These are phyloP conservation scores for Penicillium simplicissimum DNA, from an alignment of 495 filamentous ascomycete genomes.

Conservation along the genomic window DNA sequence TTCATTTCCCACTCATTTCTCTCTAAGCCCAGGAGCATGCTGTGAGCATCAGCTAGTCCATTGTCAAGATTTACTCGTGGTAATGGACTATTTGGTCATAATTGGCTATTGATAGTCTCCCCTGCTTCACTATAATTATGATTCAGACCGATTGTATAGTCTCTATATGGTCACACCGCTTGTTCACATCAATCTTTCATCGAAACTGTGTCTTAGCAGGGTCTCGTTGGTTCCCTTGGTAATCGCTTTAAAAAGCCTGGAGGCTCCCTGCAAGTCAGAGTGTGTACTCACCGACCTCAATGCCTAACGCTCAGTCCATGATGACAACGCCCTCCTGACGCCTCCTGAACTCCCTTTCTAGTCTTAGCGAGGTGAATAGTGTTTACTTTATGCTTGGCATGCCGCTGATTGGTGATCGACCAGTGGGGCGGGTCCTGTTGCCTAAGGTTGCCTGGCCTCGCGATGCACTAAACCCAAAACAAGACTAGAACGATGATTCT, in stretches of 20 bases:
- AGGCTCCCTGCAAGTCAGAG: neutral
- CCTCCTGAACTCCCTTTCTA: neutral
- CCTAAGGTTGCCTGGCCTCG: slow-evolving; percentile 4
- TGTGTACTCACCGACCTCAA: neutral
- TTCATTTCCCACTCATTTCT: no score
- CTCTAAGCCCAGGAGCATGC: no score
- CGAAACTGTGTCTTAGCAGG: neutral
- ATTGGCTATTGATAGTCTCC: no score
- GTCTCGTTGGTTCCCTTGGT: no score
- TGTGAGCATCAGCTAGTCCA: no score
- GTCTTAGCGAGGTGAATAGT: neutral
- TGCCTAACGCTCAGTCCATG: neutral
- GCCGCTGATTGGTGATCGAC: neutral
- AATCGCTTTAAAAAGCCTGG: neutral
- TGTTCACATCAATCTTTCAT: neutral
- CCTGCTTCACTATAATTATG: no score
- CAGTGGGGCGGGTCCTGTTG: neutral
- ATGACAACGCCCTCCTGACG: neutral
- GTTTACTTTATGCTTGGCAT: slow-evolving; percentile 2
- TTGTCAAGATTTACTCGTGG: no score
- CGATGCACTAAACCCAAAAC: neutral
- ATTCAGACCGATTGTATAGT: neutral
- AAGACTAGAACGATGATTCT: neutral
- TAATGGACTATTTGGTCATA: no score
- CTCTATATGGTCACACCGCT: neutral